Evolutionary conservation across 208 protist species (phyloP).

Genomic region (Zelonia costaricensis): DNA sequence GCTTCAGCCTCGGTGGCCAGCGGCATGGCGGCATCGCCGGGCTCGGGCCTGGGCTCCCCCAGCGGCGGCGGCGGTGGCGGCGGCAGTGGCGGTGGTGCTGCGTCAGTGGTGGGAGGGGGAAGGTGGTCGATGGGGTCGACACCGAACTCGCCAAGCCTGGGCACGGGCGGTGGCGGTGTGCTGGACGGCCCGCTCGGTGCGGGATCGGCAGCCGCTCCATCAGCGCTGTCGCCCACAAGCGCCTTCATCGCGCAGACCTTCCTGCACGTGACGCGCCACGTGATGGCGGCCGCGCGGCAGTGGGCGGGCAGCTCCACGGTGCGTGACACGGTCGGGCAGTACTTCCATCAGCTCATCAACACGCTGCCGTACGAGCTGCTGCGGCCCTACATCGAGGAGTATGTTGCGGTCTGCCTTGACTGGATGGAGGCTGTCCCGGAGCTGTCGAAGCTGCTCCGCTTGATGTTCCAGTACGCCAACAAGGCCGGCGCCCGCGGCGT

Average conservation of each 20-base stretch:
- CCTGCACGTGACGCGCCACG: constrained; percentile 35
- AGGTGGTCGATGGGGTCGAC: neutral
- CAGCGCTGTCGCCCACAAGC: constrained; percentile 5
- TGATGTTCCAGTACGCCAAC: constrained; percentile 67
- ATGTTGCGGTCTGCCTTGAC: constrained; percentile 43
- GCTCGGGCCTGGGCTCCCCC: neutral
- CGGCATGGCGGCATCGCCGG: neutral
- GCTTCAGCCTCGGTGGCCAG: neutral
- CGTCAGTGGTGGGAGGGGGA: too few relatives aligned
- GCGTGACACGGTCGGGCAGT: constrained; percentile 54
- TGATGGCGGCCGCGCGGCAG: constrained; percentile 34
- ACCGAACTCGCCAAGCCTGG: constrained; percentile 3
- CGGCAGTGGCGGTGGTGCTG: neutral
- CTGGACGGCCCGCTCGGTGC: neutral
- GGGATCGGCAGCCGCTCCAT: neutral
- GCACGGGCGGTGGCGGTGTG: constrained; percentile 3
- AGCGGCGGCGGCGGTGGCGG: neutral
- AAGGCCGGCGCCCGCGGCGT: constrained; percentile 39
- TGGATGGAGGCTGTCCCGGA: constrained; percentile 66
- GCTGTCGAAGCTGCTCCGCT: constrained; percentile 63
- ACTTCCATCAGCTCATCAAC: constrained; percentile 70
- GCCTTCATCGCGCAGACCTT: constrained; percentile 38
- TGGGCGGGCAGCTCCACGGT: constrained; percentile 42
- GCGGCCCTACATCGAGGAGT: constrained; percentile 37
- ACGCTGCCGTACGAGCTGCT: constrained; percentile 55